A percentile compares a stretch with the other conserved stretches of the same genome.
Conservation (phyloP, 2,329 filamentous ascomycete genomes). For the Aspergillus alliaceus region DNA sequence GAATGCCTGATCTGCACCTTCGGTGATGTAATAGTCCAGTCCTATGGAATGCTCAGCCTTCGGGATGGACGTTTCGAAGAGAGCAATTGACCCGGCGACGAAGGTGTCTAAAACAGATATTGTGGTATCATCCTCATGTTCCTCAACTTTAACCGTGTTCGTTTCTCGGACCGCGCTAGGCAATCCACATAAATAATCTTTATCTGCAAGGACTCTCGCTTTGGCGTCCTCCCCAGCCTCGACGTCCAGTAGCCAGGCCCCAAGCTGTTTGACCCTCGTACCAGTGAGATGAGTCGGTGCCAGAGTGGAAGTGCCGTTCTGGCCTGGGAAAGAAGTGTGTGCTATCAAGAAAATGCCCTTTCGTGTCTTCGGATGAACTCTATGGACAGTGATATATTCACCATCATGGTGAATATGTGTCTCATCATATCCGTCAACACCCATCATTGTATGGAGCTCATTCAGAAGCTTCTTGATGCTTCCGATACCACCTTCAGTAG, state of each 20-base stretch:
- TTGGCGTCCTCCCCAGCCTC: conserved; percentile 72
- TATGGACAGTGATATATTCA: conserved; percentile 93
- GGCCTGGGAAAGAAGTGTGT: conserved; percentile 91
- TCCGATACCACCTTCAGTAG: conserved; percentile 80
- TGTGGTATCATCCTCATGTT: conserved; percentile 70
- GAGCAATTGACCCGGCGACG: conserved; percentile 87
- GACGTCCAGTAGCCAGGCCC: conserved; percentile 89
- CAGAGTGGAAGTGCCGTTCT: conserved; percentile 79
- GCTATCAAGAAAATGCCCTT: conserved; percentile 96
- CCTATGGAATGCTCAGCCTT: conserved; percentile 79
- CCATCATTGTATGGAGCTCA: conserved; percentile 93
- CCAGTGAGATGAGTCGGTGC: conserved; percentile 77
- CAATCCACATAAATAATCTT: conserved; percentile 73
- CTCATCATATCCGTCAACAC: conserved; percentile 89
- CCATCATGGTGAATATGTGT: conserved; percentile 96
- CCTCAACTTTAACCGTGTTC: conserved; percentile 70
- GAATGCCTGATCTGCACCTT: conserved; percentile 77
- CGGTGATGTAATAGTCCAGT: conserved; percentile 82
- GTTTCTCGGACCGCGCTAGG: conserved; percentile 77
- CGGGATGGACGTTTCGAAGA: conserved; percentile 96
- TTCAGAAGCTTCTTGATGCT: conserved; percentile 91
- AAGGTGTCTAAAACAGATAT: conserved; percentile 82
- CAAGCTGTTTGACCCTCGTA: conserved; percentile 80
- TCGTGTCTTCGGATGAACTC: conserved; percentile 86
- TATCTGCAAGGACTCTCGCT: conserved; percentile 65